Base-by-base conservation (phyloP, 2,329 filamentous ascomycete species). In the Diaporthe sp. region DNA sequence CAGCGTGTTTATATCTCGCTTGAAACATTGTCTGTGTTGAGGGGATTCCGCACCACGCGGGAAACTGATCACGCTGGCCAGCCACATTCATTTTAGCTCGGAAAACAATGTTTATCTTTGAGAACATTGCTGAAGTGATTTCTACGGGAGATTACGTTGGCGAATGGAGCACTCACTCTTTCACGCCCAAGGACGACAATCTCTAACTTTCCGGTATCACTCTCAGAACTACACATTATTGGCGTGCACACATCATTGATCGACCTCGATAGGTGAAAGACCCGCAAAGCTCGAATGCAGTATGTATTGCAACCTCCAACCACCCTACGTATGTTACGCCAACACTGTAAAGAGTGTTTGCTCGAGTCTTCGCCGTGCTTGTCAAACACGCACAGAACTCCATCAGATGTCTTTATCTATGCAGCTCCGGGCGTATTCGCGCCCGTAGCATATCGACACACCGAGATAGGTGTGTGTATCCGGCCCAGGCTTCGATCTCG, bases 1-100 rank as follows among this genome's bases (percentile, higher is more conserved):
- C 65, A 69, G 65, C 65, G 31, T 53, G 46, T 22, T 39, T 55
- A 69, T 55, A 22, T 51, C 34, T 49, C 46, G n/a, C 65, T 69
- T 69, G 65, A 69, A 69, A 69, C 65, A 55, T 69, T 37, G 65
- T 28, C 44, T 39, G 46, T 42, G 65, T 53, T 68, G 34, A 28
- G n/a, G 49, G 19, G 28, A 12, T 53, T 39, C 62, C 25, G 4
- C 15, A 37, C 31, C 31, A 53, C 31, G 13, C 7, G 22, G 31
- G 2, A 10, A 19, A 2, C 5, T 25, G 31, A 53, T 39, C 44
- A 53, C 61, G 44, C 10, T 67, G 31, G 34, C 44, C 19, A 53
- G 34, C 46, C 46, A 42, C 34, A 39, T 19, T 55, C 9, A 13
- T 39, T 42, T 42, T 55, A 55, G 31, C 22, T 28, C 31, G 2